phyloP scores from a whole-genome alignment of 2,329 filamentous ascomycete genomes.

The Bipolaris cookei region DNA sequence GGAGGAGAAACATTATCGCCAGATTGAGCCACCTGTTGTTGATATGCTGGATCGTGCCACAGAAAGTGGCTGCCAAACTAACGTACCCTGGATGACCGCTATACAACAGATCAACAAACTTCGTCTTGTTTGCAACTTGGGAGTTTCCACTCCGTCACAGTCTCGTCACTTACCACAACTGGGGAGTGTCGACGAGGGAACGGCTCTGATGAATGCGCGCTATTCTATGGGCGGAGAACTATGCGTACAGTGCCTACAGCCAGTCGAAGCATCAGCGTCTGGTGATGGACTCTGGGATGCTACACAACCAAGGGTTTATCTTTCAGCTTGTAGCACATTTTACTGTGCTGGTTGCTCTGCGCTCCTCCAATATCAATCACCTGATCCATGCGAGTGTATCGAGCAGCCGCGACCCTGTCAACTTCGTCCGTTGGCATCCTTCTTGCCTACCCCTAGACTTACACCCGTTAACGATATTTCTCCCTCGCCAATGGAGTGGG shows the following conservation, averaged over 20 bases:
- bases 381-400: not conserved
- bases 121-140: conserved; percentile 57
- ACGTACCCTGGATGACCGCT: conserved; percentile 23
- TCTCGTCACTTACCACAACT: not conserved
- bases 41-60: not conserved
- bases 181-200: not conserved
- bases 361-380: not conserved
- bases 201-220: conserved; percentile 3
- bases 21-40: not conserved
- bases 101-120: conserved; percentile 56
- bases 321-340: conserved; percentile 4
- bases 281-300: not conserved
- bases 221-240: conserved; percentile 1
- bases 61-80: not conserved
- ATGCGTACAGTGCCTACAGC: not conserved
- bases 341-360: not conserved
- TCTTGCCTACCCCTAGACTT: not conserved
- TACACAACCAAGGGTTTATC: not conserved
- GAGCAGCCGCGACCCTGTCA: not conserved
- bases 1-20: not conserved
- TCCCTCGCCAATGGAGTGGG: not conserved
- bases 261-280: not conserved
- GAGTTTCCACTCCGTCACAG: conserved; percentile 22
- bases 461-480: not conserved
- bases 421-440: not conserved